Evolutionary conservation across 768 basidiomycete species (phyloP), one percentile per base, ranked within the genome.

Genomic region (Boletus edulis): DNA sequence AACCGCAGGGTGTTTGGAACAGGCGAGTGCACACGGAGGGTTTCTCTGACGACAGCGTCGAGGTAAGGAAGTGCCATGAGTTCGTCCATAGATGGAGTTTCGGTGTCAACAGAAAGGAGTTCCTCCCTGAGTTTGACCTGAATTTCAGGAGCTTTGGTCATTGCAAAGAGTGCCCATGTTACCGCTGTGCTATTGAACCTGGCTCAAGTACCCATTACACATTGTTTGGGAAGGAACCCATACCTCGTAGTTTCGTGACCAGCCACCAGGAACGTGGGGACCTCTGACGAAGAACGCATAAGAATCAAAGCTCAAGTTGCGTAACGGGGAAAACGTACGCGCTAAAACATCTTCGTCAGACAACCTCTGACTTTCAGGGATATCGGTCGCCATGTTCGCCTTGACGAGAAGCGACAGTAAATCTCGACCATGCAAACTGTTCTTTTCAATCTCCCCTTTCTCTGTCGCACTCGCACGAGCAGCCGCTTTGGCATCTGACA

Each of bases 1-100:
- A 76, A 66, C 6, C 83, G 71, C 11, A 73, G 50, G 0, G 77
- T 76, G n/a, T 55, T 62, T 3, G 77, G 69, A 2, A 86, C 76
- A 0, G 84, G 83, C 0, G 83, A 55, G 24, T 61, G 42, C 2
- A 84, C 43, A 1, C 86, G 79, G 52, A 87, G 67, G 0, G 78
- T 80, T 69, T 87, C 86, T 13, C 81, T 77, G 1, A 86, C 78
- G 13, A 87, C 78, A 18, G 72, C 74, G 58, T 89, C 89, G 14
- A 91, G 81, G 63, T 87, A 89, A 0, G 85, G 79, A 6, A 92
- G 73, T 2, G 77, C 73, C 52, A 81, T 79, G 1, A 91, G 76
- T 41, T 85, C 78, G 29, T 91, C 88, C 83, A 89, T 87, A 0
- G 78, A 77, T 1, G 86, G 86, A 1, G 70, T 79, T 14, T 86